Conservation (phyloP, 768 basidiomycete genomes). For the Lentinula boryana region DNA sequence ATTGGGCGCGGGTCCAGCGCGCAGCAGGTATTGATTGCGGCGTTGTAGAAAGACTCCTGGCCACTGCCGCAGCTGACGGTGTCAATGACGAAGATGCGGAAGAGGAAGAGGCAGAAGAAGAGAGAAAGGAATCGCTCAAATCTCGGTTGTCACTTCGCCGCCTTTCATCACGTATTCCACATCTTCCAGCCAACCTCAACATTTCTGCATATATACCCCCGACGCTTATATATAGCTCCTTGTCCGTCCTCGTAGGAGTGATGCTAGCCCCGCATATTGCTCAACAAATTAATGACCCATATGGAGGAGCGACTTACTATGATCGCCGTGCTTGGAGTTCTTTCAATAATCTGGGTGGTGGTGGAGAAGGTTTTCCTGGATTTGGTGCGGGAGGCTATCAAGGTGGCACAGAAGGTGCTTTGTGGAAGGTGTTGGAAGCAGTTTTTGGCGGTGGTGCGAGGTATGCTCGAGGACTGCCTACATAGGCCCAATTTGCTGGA, state of each 20-base stretch:
- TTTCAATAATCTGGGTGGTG: constrained; percentile 59
- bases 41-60: constrained; percentile 39
- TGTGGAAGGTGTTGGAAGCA: constrained; percentile 68
- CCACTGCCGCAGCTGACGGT: neutral
- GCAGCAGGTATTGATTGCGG: constrained; percentile 43
- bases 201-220: constrained; percentile 25
- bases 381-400: constrained; percentile 2
- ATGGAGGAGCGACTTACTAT: constrained; percentile 63
- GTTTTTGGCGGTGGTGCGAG: constrained; percentile 73
- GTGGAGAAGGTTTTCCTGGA: constrained; percentile 59
- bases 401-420: constrained; percentile 31
- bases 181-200: constrained; percentile 22
- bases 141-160: constrained; percentile 16
- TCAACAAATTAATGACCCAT: constrained; percentile 48
- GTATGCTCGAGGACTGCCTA: constrained; percentile 74
- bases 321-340: constrained; percentile 76
- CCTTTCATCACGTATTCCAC: constrained; percentile 12
- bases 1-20: constrained; percentile 1
- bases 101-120: neutral
- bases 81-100: constrained; percentile 27
- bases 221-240: constrained; percentile 53
- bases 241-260: constrained; percentile 55
- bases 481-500: constrained; percentile 27
- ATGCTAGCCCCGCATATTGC: constrained; percentile 56
- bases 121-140: neutral